Base-by-base conservation (phyloP, 768 basidiomycete genomes). In the Nidularia sp. region DNA sequence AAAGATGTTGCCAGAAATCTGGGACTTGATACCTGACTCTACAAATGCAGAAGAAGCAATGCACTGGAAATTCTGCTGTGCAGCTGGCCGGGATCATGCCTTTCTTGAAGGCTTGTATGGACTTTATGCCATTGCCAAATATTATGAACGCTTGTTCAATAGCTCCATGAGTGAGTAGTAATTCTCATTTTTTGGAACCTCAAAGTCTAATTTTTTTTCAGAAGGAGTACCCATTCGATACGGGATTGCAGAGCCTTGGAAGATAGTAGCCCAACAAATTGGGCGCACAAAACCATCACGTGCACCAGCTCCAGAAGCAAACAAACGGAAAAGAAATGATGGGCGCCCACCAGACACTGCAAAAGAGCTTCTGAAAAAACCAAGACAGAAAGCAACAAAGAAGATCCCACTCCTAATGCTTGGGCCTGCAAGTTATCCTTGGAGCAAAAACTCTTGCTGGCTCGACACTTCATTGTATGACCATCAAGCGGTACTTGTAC, bases 31-130 rank as follows among this genome's bases (percentile, higher is more conserved):
- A 2, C 53, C 53, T 3, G 49, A 50, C 2, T 45, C 49, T 6
- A 54, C 25, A 12, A 54, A 54, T 22, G 53, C 53, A 0, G 53
- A 54, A 42, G 53, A 54, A 32, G 18, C 53, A 31, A 50, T 50
- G 53, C 53, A 54, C 39, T 54, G 49, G 49, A 50, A 51, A 13
- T 29, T 54, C 12, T 54, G 50, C 33, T 32, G 22, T 18, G 53
- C 51, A 6, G 41, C 25, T 9, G 8, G 39, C 2, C 47, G 42
- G 4, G 45, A 55, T 33, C 53, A 56, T 34, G 42, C 10, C 3
- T 59, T 68, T 29, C 47, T 69, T 8, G 61, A 63, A 25, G 68
- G 66, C 0, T 8, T 68, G 2, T 12, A 47, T 1, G 34, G 50
- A 13, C 34, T 64, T 0, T 55, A 45, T 34, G 34, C 25, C 1